Evolutionary conservation across 1,284 basidiomycete genomes (phyloP).

Genomic region (Apiotrichum montevideense): DNA sequence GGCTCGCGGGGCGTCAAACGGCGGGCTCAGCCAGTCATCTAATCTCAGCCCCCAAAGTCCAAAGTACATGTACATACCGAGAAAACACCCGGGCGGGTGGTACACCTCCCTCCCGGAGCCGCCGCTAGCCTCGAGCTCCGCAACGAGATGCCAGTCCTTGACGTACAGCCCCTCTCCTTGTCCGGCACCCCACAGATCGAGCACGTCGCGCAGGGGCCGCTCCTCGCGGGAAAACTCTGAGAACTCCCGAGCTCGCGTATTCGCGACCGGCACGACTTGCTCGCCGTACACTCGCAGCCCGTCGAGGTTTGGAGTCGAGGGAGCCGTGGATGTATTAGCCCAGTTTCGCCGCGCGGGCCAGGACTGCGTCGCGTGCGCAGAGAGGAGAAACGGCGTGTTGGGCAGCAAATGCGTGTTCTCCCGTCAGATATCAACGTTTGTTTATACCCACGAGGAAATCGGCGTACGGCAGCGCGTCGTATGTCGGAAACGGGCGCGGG

Average conservation of each 20-base stretch:
- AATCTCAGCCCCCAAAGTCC: slow-evolving; percentile 4
- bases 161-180: slow-evolving; percentile 46
- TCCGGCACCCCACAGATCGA: slow-evolving; percentile 43
- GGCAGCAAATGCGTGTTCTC: slow-evolving; percentile 37
- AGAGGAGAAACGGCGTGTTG: slow-evolving; percentile 40
- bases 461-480: slow-evolving; percentile 11
- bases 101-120: slow-evolving; percentile 45
- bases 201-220: slow-evolving; percentile 41
- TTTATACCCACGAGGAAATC: slow-evolving; percentile 11
- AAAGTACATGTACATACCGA: slow-evolving; percentile 24
- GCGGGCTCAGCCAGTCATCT: slow-evolving; percentile 54
- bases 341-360: slow-evolving; percentile 23
- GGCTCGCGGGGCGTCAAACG: slow-evolving; percentile 18
- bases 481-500: slow-evolving; percentile 9
- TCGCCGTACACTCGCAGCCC: slow-evolving; percentile 31
- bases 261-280: slow-evolving; percentile 43
- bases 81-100: slow-evolving; percentile 47
- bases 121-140: slow-evolving; percentile 30
- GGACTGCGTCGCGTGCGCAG: slow-evolving; percentile 15
- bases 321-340: neutral
- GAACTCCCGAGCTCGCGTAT: slow-evolving; percentile 33
- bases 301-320: slow-evolving; percentile 19
- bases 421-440: neutral
- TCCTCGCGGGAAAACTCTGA: slow-evolving; percentile 44
- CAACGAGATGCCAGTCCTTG: slow-evolving; percentile 56